phyloP scores from a whole-genome alignment of 352 stramenopile genomes.

The Phytophthora palmivora region DNA sequence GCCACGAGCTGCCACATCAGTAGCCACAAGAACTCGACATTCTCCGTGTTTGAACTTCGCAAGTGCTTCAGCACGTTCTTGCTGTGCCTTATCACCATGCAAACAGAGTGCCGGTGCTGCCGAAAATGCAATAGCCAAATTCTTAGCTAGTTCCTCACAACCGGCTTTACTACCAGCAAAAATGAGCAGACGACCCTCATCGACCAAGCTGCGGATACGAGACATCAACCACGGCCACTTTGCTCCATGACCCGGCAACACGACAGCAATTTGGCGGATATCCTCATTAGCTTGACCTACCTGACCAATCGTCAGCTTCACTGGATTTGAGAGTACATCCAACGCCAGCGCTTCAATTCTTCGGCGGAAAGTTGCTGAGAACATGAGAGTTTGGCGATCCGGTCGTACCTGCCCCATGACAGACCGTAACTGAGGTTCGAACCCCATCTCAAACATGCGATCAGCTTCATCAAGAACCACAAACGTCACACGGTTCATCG shows the following conservation, averaged over 20 bases:
- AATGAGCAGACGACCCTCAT: slow-evolving; percentile 82
- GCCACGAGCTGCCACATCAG: slow-evolving; percentile 87
- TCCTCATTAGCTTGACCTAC: slow-evolving; percentile 91
- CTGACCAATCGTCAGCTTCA: slow-evolving; percentile 84
- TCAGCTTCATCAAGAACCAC: slow-evolving; percentile 91
- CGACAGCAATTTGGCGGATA: slow-evolving; percentile 84
- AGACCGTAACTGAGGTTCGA: slow-evolving; percentile 84
- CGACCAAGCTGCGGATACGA: slow-evolving; percentile 61
- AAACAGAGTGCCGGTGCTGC: slow-evolving; percentile 47
- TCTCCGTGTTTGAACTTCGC: slow-evolving; percentile 68
- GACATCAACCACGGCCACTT: slow-evolving; percentile 91
- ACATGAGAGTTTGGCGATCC: slow-evolving; percentile 89
- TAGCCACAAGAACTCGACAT: slow-evolving; percentile 82
- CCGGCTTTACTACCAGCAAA: slow-evolving; percentile 89
- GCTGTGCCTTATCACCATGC: slow-evolving; percentile 86
- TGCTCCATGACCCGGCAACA: slow-evolving; percentile 70
- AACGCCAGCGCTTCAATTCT: slow-evolving; percentile 75
- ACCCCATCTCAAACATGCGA: slow-evolving; percentile 92
- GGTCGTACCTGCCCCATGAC: slow-evolving; percentile 86
- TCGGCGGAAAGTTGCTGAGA: slow-evolving; percentile 85
- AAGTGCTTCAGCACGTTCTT: slow-evolving; percentile 74
- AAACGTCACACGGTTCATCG: slow-evolving; percentile 80
- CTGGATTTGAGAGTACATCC: slow-evolving; percentile 81
- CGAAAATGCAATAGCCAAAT: slow-evolving; percentile 46
- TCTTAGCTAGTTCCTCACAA: slow-evolving; percentile 85